Conservation (phyloP, 2,329 filamentous ascomycete genomes). For the Trichoderma sp. region DNA sequence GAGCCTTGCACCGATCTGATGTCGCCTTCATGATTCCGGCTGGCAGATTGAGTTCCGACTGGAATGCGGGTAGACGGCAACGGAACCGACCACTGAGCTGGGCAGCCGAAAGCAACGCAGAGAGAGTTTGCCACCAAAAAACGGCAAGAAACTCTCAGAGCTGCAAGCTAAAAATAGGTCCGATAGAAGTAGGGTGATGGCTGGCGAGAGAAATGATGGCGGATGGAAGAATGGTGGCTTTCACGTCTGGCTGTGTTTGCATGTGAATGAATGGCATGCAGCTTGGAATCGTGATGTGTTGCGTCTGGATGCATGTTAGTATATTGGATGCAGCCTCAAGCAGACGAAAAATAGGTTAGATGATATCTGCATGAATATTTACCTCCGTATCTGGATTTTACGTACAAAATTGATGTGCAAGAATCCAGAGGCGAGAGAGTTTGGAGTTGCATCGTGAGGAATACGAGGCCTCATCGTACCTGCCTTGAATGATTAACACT, state of each 20-base stretch:
- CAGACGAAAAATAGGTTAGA: background rate
- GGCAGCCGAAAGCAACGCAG: background rate
- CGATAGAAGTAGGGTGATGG: background rate
- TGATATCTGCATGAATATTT: background rate
- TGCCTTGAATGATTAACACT: background rate
- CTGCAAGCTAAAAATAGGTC: background rate
- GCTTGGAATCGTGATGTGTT: background rate
- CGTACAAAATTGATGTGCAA: background rate
- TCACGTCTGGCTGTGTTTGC: background rate
- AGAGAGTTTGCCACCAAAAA: background rate
- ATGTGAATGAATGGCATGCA: background rate
- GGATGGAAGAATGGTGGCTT: background rate
- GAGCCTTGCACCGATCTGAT: background rate
- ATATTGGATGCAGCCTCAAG: background rate
- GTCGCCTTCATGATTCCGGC: background rate
- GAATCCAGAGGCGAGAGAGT: background rate
- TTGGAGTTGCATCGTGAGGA: background rate
- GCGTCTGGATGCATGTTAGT: background rate
- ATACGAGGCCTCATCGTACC: background rate
- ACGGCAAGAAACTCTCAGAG: background rate
- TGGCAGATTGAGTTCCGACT: background rate
- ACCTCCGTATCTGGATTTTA: background rate
- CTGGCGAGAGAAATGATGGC: background rate
- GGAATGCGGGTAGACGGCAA: constrained; percentile 9
- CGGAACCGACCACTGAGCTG: background rate